phyloP scores from a whole-genome alignment of 495 filamentous ascomycete genomes.

The Glarea lozoyensis region DNA sequence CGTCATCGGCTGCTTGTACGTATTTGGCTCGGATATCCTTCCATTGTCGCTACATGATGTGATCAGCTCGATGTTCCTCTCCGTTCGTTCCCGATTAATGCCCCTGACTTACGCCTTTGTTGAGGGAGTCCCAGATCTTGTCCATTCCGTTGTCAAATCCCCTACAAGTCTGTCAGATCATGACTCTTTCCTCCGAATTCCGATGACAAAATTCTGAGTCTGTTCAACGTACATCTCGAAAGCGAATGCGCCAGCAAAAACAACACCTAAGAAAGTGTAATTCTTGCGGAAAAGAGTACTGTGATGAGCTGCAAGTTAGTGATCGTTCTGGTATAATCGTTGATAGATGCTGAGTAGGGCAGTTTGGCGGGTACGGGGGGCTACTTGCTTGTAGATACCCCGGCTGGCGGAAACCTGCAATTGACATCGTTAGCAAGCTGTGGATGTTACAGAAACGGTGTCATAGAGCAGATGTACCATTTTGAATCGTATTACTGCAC shows the following conservation, averaged over 20 bases:
- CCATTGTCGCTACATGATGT: slow-evolving; percentile 80
- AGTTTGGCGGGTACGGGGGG: slow-evolving; percentile 15
- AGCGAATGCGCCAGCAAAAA: slow-evolving; percentile 81
- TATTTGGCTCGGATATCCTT: slow-evolving; percentile 95
- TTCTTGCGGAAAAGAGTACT: slow-evolving; percentile 83
- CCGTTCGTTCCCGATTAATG: not conserved
- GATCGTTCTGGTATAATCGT: slow-evolving; percentile 10
- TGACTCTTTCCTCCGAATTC: not conserved
- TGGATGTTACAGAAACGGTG: not conserved
- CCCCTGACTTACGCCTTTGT: slow-evolving; percentile 69
- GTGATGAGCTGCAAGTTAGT: slow-evolving; percentile 28
- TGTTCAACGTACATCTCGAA: slow-evolving; percentile 73
- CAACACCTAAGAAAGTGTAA: slow-evolving; percentile 70
- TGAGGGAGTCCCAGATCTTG: slow-evolving; percentile 79
- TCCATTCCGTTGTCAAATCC: slow-evolving; percentile 68
- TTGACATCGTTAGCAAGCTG: slow-evolving; percentile 15
- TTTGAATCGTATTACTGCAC: slow-evolving; percentile 8
- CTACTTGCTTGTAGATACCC: slow-evolving; percentile 76
- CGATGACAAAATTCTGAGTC: not conserved
- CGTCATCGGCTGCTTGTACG: slow-evolving; percentile 34
- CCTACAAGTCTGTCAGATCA: slow-evolving; percentile 35
- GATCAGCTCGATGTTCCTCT: not conserved
- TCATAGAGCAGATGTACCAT: slow-evolving; percentile 11
- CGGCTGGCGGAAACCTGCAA: slow-evolving; percentile 20
- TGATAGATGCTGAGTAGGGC: slow-evolving; percentile 8